Evolutionary conservation across 495 filamentous ascomycete genomes (phyloP).

Genomic region (Aspergillus heteromorphus): DNA sequence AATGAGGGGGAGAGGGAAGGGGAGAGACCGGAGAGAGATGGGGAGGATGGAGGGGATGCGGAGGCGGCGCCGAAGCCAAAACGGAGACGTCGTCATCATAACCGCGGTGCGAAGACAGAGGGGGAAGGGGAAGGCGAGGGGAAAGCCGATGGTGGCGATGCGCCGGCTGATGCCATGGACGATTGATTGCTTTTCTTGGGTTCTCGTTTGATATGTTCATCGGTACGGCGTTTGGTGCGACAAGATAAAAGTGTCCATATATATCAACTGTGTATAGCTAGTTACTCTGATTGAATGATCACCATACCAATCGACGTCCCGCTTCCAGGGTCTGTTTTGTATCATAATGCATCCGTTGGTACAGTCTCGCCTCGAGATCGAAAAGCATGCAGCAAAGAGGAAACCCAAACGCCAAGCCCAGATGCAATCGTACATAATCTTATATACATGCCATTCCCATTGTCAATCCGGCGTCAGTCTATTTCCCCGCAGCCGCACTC

Average conservation of each 20-base stretch:
- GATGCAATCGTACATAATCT: slow-evolving; percentile 4
- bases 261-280: slow-evolving; percentile 18
- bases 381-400: not conserved
- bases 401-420: slow-evolving; percentile 4
- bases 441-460: not conserved
- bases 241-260: slow-evolving; percentile 18
- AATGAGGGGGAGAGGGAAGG: not conserved
- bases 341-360: not conserved
- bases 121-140: slow-evolving; percentile 21
- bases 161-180: slow-evolving; percentile 17
- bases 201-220: slow-evolving; percentile 11
- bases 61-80: slow-evolving; percentile 27
- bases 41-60: slow-evolving; percentile 17
- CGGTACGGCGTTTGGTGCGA: slow-evolving; percentile 34
- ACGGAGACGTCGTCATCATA: slow-evolving; percentile 47
- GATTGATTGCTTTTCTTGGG: slow-evolving; percentile 19
- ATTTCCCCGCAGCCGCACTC: slow-evolving; percentile 5
- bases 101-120: slow-evolving; percentile 24
- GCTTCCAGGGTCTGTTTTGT: not conserved
- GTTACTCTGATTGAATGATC: not conserved
- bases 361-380: not conserved
- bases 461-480: slow-evolving; percentile 14
- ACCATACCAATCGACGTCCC: not conserved
- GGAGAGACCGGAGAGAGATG: slow-evolving; percentile 20
- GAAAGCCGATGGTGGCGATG: slow-evolving; percentile 14